A percentile compares a stretch with the other conserved stretches of the same genome.
Conservation (phyloP, 2,329 filamentous ascomycete species). For the Aspergillus uvarum region DNA sequence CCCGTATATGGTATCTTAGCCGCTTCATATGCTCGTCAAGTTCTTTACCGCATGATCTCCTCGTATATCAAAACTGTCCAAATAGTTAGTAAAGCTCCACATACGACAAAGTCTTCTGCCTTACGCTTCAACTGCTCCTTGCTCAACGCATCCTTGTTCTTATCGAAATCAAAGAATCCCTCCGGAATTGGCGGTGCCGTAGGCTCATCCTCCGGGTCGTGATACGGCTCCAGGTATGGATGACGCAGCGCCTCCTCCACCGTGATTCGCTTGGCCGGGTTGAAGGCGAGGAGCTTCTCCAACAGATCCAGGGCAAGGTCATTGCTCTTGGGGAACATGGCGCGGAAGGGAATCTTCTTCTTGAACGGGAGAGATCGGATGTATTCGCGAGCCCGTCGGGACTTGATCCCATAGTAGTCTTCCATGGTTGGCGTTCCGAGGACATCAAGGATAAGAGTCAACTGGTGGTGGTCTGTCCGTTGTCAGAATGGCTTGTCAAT, state of each 20-base stretch:
- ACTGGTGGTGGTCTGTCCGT: slow-evolving; percentile 82
- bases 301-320: slow-evolving; percentile 89
- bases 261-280: slow-evolving; percentile 96
- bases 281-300: slow-evolving; percentile 95
- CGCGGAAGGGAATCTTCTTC: slow-evolving; percentile 98
- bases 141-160: slow-evolving; percentile 97
- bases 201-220: slow-evolving; percentile 97
- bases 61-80: slow-evolving; percentile 78
- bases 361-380: slow-evolving; percentile 98
- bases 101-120: slow-evolving; percentile 12
- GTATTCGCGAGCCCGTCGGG: slow-evolving; percentile 92
- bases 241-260: slow-evolving; percentile 97
- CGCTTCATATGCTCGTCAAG: slow-evolving; percentile 1
- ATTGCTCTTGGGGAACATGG: slow-evolving; percentile 98
- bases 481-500: background rate
- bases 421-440: slow-evolving; percentile 99
- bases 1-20: background rate
- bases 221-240: slow-evolving; percentile 97
- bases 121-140: slow-evolving; percentile 95
- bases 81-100: slow-evolving; percentile 13
- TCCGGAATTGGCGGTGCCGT: slow-evolving; percentile 95
- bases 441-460: slow-evolving; percentile 95
- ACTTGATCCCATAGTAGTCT: slow-evolving; percentile 99
- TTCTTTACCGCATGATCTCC: slow-evolving; percentile 76
- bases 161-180: slow-evolving; percentile 99